A percentile compares a stretch with the other conserved stretches of the same genome.
Evolutionary conservation across 306 rosid species (phyloP).

Genomic region (Biancaea sappan): DNA sequence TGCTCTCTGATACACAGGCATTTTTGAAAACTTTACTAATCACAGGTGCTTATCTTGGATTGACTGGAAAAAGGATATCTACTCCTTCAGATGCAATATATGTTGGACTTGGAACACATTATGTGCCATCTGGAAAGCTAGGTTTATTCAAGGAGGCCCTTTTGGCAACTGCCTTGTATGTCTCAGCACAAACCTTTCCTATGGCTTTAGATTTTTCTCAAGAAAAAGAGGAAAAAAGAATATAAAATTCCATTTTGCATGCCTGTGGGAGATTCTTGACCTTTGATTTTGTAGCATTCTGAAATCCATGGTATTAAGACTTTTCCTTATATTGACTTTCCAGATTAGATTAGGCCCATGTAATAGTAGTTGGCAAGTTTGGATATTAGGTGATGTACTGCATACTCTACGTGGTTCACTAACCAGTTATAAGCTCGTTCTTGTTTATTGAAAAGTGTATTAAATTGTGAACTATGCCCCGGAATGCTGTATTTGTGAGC

Average conservation of each 20-base stretch:
- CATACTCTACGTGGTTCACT: neutral
- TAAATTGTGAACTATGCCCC: slow-evolving; percentile 6
- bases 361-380: slow-evolving; percentile 12
- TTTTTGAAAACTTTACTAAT: slow-evolving; percentile 22
- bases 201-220: neutral
- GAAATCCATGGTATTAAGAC: neutral
- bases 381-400: slow-evolving; percentile 7
- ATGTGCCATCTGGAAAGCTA: slow-evolving; percentile 83
- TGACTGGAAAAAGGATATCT: slow-evolving; percentile 90
- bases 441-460: slow-evolving; percentile 23
- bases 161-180: slow-evolving; percentile 79
- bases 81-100: slow-evolving; percentile 89
- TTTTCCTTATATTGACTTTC: slow-evolving; percentile 18
- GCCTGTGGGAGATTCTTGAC: neutral
- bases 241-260: neutral
- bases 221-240: neutral
- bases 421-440: neutral
- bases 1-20: slow-evolving; percentile 10
- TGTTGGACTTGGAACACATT: slow-evolving; percentile 92
- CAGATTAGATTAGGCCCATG: slow-evolving; percentile 6
- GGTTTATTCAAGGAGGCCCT: slow-evolving; percentile 83
- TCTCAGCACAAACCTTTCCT: slow-evolving; percentile 30
- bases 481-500: slow-evolving; percentile 15
- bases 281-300: neutral
- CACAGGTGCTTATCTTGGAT: slow-evolving; percentile 92